A percentile compares a stretch with the other conserved stretches of the same genome.
Evolutionary conservation across 441 rosid genomes (phyloP).

Genomic region (Corymbia calophylla): DNA sequence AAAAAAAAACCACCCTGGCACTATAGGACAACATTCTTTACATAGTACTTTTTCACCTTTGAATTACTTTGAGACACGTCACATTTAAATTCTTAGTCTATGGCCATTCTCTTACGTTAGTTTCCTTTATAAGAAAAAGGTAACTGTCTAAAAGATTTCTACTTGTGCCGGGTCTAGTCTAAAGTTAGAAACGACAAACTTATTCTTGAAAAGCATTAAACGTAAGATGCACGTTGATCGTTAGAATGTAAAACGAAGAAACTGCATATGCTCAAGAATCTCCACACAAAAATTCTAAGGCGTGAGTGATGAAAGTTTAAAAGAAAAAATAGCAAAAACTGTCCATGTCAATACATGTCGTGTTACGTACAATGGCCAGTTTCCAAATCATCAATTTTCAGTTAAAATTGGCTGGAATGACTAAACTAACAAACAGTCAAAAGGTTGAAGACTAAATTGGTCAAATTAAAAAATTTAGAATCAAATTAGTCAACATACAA

Average conservation of each 20-base stretch:
- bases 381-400: not conserved
- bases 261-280: not conserved
- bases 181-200: not conserved
- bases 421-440: fast-evolving
- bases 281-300: not conserved
- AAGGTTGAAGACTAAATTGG: not conserved
- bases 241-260: not conserved
- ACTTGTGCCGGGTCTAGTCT: not conserved
- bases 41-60: not conserved
- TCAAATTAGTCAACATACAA: fast-evolving
- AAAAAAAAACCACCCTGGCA: not conserved
- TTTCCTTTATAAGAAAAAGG: not conserved
- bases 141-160: not conserved
- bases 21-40: not conserved
- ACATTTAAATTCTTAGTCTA: not conserved
- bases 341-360: fast-evolving
- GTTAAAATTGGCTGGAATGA: fast-evolving
- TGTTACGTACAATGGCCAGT: fast-evolving
- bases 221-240: not conserved
- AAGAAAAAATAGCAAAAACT: not conserved
- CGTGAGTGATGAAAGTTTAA: not conserved
- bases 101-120: not conserved
- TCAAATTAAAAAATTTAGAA: not conserved
- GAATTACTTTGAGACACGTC: not conserved
- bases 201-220: not conserved